Evolutionary conservation across 176 grass and related monocot genomes (phyloP).

Genomic region (Carex scoparia): DNA sequence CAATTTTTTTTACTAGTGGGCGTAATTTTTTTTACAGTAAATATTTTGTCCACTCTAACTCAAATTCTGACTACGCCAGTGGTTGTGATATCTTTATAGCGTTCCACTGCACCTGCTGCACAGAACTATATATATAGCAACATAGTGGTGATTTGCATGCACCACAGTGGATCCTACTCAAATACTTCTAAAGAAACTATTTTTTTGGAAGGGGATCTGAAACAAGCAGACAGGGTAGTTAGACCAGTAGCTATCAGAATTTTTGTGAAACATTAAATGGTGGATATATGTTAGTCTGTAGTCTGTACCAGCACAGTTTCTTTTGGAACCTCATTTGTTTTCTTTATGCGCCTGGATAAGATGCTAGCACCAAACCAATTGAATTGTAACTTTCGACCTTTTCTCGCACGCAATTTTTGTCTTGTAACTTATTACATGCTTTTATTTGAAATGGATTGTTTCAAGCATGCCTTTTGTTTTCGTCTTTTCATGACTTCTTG

Average conservation of each 20-base stretch:
- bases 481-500: neutral
- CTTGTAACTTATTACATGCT: neutral
- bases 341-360: conserved; percentile 8
- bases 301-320: conserved; percentile 10
- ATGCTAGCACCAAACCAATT: neutral
- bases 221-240: neutral
- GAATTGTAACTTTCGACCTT: conserved; percentile 8
- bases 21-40: too few species aligned
- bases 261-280: conserved; percentile 10
- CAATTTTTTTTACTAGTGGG: too few species aligned
- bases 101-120: neutral
- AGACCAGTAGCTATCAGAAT: neutral
- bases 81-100: too few species aligned
- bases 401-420: conserved; percentile 16
- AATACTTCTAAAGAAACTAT: neutral
- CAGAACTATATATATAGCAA: neutral
- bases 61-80: too few species aligned
- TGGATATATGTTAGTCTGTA: neutral
- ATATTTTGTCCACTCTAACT: too few species aligned
- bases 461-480: neutral
- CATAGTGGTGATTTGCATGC: neutral
- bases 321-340: conserved; percentile 11
- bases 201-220: neutral
- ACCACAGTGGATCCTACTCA: neutral
- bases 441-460: neutral